phyloP scores from a whole-genome alignment of 176 grass and related monocot genomes.

The Tillandsia fasciculata region DNA sequence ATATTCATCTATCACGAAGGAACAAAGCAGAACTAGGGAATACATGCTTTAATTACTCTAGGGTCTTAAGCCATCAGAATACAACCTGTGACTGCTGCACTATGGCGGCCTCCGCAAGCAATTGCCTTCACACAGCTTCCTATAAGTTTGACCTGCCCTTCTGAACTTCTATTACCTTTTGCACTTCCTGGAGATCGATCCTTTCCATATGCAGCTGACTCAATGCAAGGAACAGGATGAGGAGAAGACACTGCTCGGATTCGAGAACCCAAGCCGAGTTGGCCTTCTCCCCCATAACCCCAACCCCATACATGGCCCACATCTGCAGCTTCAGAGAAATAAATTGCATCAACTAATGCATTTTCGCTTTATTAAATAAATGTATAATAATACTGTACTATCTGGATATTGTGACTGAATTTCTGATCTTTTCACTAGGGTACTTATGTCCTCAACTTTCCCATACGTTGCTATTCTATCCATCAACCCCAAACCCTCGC shows the following conservation, averaged over 20 bases:
- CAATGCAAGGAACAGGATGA: conserved; percentile 85
- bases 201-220: conserved; percentile 53
- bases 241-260: conserved; percentile 84
- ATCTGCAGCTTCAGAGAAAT: conserved; percentile 64
- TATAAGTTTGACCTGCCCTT: conserved; percentile 46
- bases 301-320: conserved; percentile 97
- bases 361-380: too few relatives aligned
- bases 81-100: conserved; percentile 81
- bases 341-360: conserved; percentile 6
- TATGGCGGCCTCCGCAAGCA: conserved; percentile 96
- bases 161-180: conserved; percentile 55
- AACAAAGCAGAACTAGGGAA: too few relatives aligned
- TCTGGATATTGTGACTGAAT: too few relatives aligned
- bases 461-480: too few relatives aligned
- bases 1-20: too few relatives aligned
- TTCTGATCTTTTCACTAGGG: too few relatives aligned
- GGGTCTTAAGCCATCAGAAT: neutral
- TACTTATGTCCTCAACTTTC: too few relatives aligned
- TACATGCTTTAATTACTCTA: neutral
- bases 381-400: too few relatives aligned
- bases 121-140: conserved; percentile 81
- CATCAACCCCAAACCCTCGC: too few relatives aligned
- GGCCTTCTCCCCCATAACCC: conserved; percentile 99
- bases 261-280: conserved; percentile 89
- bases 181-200: conserved; percentile 31